Evolutionary conservation across 805 yeast genomes (phyloP).

Genomic region (Candida ipomoeae): DNA sequence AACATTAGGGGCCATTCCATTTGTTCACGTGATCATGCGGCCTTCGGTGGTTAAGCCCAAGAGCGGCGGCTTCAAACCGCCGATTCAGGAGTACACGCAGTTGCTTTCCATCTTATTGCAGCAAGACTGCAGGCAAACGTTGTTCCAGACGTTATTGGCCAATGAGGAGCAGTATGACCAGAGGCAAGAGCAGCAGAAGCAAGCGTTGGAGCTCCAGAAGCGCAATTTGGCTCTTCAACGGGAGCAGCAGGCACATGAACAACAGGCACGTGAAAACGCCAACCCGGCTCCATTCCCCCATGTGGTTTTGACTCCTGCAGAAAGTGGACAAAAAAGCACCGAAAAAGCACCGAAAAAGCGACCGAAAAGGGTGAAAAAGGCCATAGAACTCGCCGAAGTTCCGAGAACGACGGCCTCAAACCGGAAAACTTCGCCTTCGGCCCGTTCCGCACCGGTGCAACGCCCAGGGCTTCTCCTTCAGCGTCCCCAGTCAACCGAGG

Average conservation of each 20-base stretch:
- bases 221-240: conserved; percentile 1
- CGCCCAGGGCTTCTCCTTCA: conserved; percentile 39
- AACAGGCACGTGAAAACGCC: not conserved
- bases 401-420: conserved; percentile 3
- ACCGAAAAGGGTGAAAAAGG: not conserved
- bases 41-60: conserved; percentile 36
- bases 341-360: not conserved
- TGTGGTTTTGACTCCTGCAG: not conserved
- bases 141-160: conserved; percentile 7
- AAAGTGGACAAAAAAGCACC: not conserved
- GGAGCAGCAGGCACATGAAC: conserved; percentile 2
- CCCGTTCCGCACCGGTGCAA: conserved; percentile 38
- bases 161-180: conserved; percentile 11
- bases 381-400: not conserved
- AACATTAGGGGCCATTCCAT: conserved; percentile 35
- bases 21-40: conserved; percentile 37
- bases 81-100: conserved; percentile 23
- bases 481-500: conserved; percentile 33
- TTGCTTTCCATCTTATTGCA: conserved; percentile 28
- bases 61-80: conserved; percentile 40
- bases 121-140: conserved; percentile 18
- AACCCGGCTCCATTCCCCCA: not conserved
- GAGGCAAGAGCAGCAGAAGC: conserved; percentile 31
- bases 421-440: conserved; percentile 34
- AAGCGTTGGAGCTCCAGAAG: conserved; percentile 3